A percentile compares a stretch with the other conserved stretches of the same genome.
Evolutionary conservation across 2,329 filamentous ascomycete species (phyloP).

Genomic region (Paecilomyces niveus): DNA sequence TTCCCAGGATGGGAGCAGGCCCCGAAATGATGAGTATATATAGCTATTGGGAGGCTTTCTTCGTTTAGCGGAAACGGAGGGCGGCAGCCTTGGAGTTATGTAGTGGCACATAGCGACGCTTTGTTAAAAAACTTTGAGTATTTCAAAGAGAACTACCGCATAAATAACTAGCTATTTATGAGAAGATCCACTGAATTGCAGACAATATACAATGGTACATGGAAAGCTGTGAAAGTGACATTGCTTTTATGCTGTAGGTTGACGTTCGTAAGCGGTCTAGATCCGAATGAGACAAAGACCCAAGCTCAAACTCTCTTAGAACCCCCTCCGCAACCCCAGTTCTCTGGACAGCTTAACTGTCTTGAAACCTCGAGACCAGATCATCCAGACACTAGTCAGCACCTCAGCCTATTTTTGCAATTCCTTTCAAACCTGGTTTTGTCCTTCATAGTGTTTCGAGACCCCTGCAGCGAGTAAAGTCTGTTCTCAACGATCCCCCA

Average conservation of each 20-base stretch:
- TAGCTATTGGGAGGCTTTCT: not conserved
- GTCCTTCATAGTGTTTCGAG: not conserved
- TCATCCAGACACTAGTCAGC: not conserved
- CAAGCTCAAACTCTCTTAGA: not conserved
- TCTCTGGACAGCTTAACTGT: not conserved
- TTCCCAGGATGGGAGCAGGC: slow-evolving; percentile 48
- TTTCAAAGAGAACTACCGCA: not conserved
- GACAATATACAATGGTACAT: not conserved
- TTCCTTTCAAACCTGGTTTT: not conserved
- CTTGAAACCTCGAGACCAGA: not conserved
- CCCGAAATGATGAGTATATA: slow-evolving; percentile 21
- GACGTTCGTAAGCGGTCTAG: not conserved
- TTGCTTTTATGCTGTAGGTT: not conserved
- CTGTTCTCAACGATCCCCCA: not conserved
- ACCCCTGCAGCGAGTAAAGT: not conserved
- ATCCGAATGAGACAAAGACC: not conserved
- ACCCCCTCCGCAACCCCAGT: not conserved
- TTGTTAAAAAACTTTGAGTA: not conserved
- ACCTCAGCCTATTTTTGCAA: not conserved
- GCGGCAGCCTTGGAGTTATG: not conserved
- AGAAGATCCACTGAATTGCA: not conserved
- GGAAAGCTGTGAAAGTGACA: not conserved
- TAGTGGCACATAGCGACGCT: not conserved
- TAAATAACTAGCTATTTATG: not conserved
- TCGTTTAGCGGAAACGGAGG: not conserved